A percentile compares a stretch with the other conserved stretches of the same genome.
Conservation (phyloP, 2,329 filamentous ascomycete species). For the Camillea tinctor region DNA sequence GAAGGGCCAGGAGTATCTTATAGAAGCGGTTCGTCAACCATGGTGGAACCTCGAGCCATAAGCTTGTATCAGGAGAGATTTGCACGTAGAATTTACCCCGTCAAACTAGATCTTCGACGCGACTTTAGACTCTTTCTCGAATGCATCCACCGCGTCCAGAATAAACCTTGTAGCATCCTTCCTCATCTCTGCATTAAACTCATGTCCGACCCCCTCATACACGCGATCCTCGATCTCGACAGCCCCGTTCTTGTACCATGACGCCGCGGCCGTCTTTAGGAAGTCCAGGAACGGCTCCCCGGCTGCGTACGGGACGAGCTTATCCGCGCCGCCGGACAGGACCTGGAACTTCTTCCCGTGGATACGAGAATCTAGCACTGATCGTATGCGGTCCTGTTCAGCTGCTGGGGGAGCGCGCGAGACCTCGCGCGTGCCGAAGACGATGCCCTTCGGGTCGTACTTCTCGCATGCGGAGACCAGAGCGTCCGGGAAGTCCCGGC, state of each 20-base stretch:
- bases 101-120: conserved; percentile 26
- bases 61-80: background rate
- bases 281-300: conserved; percentile 60
- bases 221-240: conserved; percentile 63
- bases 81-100: background rate
- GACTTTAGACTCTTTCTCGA: conserved; percentile 27
- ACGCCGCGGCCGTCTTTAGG: conserved; percentile 53
- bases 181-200: conserved; percentile 67
- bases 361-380: conserved; percentile 48
- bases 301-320: conserved; percentile 67
- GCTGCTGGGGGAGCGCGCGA: conserved; percentile 31
- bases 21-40: conserved; percentile 37
- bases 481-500: conserved; percentile 69
- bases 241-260: conserved; percentile 54
- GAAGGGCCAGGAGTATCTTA: conserved; percentile 39
- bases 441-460: conserved; percentile 72
- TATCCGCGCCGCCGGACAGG: conserved; percentile 66
- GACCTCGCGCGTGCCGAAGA: conserved; percentile 56
- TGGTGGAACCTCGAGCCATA: conserved; percentile 32
- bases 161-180: conserved; percentile 65
- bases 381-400: conserved; percentile 44
- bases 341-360: conserved; percentile 63
- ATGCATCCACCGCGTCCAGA: conserved; percentile 41
- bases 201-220: conserved; percentile 68
- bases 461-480: conserved; percentile 63